These are phyloP conservation scores for Poronia punctata DNA, from an alignment of 495 filamentous ascomycete genomes.

Conservation along the genomic window DNA sequence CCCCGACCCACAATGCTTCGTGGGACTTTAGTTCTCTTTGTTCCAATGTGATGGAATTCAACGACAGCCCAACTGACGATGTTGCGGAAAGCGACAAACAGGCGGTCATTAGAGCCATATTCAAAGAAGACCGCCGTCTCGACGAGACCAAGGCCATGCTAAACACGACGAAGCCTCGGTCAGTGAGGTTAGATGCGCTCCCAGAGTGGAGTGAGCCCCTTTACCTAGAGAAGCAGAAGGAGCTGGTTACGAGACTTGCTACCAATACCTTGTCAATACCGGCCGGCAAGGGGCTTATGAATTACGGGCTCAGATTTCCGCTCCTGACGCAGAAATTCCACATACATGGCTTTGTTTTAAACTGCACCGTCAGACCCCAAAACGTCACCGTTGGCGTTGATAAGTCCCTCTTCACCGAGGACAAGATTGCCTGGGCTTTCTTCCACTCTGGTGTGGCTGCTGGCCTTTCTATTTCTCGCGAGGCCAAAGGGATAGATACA, in stretches of 20 bases:
- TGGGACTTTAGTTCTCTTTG: slow-evolving; percentile 65
- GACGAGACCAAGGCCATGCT: slow-evolving; percentile 73
- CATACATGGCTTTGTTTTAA: slow-evolving; percentile 78
- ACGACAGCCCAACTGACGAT: slow-evolving; percentile 33
- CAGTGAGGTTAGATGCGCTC: slow-evolving; percentile 68
- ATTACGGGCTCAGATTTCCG: slow-evolving; percentile 75
- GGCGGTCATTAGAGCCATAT: slow-evolving; percentile 73
- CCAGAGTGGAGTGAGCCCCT: slow-evolving; percentile 77
- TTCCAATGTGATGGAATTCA: slow-evolving; percentile 34
- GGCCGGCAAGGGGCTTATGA: slow-evolving; percentile 73
- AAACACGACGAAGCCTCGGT: slow-evolving; percentile 66
- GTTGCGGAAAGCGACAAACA: slow-evolving; percentile 66
- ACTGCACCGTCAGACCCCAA: slow-evolving; percentile 81
- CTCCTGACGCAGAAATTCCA: slow-evolving; percentile 84
- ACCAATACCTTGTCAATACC: slow-evolving; percentile 82
- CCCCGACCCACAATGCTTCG: slow-evolving; percentile 57
- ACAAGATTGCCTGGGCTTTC: slow-evolving; percentile 96
- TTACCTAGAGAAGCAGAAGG: slow-evolving; percentile 89
- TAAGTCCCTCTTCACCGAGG: slow-evolving; percentile 73
- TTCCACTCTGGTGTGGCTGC: slow-evolving; percentile 93
- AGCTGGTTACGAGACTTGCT: slow-evolving; percentile 74
- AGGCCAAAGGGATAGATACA: slow-evolving; percentile 90
- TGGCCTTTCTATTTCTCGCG: slow-evolving; percentile 80
- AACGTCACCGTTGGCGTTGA: slow-evolving; percentile 87
- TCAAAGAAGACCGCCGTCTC: slow-evolving; percentile 83